phyloP scores from a whole-genome alignment of 768 basidiomycete genomes.

The Kwoniella dendrophila region DNA sequence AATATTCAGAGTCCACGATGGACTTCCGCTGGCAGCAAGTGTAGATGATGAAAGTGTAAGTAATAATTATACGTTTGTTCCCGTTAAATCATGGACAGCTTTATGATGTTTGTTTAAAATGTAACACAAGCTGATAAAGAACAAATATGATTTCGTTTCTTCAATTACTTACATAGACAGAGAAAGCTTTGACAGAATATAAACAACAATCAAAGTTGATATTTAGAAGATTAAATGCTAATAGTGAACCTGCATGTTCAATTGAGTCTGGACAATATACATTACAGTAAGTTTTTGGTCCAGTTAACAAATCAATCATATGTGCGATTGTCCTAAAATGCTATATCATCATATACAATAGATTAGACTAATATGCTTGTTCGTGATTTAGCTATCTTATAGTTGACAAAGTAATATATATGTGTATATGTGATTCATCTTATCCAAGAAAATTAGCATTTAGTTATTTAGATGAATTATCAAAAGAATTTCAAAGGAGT shows the following conservation, averaged over 20 bases:
- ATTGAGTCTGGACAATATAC: conserved; percentile 95
- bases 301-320: no score
- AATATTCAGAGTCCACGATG: conserved; percentile 55
- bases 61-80: conserved; percentile 8
- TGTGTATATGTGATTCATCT: conserved; percentile 93
- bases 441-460: conserved; percentile 97
- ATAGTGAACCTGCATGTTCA: conserved; percentile 92
- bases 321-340: no score
- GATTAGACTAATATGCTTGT: neutral
- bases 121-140: no score
- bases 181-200: conserved; percentile 90
- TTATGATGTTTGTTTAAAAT: no score
- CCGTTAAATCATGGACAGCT: neutral
- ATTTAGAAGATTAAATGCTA: conserved; percentile 88
- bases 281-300: conserved; percentile 87
- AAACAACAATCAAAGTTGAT: conserved; percentile 98
- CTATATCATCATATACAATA: no score
- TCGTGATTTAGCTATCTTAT: conserved; percentile 85
- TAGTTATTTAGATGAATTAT: conserved; percentile 93
- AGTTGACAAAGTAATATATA: conserved; percentile 86
- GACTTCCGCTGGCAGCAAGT: conserved; percentile 84
- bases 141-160: neutral
- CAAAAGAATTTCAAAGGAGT: conserved; percentile 89
- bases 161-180: conserved; percentile 67
- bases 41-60: conserved; percentile 95